phyloP scores from a whole-genome alignment of 192 early-diverging fungal species.

The Coemansia brasiliensis region DNA sequence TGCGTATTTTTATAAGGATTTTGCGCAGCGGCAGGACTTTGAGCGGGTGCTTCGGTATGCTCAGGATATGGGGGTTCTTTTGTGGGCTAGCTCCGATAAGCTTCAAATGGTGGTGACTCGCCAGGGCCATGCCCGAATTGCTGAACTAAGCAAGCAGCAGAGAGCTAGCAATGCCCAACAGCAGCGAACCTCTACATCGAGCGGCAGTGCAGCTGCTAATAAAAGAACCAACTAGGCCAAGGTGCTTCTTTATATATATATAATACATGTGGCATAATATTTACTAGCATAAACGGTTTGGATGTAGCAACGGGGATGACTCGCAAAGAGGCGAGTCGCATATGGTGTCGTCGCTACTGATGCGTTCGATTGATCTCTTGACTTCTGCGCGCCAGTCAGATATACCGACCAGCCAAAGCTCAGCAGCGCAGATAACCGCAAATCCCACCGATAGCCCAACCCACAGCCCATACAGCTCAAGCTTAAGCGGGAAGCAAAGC shows the following conservation, averaged over 20 bases:
- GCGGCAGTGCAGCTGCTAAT: no score
- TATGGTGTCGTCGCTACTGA: slow-evolving; percentile 10
- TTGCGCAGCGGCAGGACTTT: slow-evolving; percentile 70
- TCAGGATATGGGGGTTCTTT: slow-evolving; percentile 67
- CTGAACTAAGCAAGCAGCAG: slow-evolving; percentile 44
- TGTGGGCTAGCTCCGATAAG: slow-evolving; percentile 75
- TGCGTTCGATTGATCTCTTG: slow-evolving; percentile 24
- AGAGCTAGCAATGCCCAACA: neutral
- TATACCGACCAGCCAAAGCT: slow-evolving; percentile 33
- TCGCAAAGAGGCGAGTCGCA: slow-evolving; percentile 28
- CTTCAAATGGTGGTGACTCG: slow-evolving; percentile 71
- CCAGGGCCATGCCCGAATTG: slow-evolving; percentile 71
- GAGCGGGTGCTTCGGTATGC: slow-evolving; percentile 75
- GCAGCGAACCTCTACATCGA: no score
- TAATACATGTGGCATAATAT: no score
- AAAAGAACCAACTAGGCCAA: no score
- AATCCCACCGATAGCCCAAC: slow-evolving; percentile 49
- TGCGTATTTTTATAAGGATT: slow-evolving; percentile 77
- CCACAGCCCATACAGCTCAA: slow-evolving; percentile 70
- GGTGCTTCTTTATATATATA: no score
- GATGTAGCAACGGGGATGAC: slow-evolving; percentile 19
- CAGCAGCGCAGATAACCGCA: slow-evolving; percentile 23
- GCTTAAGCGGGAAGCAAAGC: slow-evolving; percentile 52
- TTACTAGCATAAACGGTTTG: slow-evolving; percentile 7
- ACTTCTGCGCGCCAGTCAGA: slow-evolving; percentile 45